Conservation (phyloP, 1,284 basidiomycete genomes). For the Cutaneotrichosporon cutaneum region DNA sequence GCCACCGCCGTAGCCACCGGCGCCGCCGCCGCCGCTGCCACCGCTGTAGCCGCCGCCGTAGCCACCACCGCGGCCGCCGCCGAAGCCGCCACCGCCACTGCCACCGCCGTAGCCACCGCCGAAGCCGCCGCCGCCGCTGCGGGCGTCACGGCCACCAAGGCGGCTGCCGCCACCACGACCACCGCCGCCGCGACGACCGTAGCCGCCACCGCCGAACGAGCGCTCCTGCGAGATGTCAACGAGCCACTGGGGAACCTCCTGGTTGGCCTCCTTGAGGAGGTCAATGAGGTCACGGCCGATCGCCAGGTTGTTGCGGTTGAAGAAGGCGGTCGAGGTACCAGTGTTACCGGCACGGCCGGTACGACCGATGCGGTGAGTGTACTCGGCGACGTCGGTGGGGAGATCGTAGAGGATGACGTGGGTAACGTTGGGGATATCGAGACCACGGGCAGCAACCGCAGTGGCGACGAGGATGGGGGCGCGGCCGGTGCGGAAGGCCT, state of each 20-base stretch:
- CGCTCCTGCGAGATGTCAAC: conserved; percentile 81
- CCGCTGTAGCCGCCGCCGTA: conserved; percentile 62
- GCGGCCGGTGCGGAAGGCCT: conserved; percentile 91
- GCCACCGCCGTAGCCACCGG: conserved; percentile 59
- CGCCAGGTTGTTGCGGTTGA: conserved; percentile 87
- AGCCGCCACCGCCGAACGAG: conserved; percentile 64
- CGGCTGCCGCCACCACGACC: conserved; percentile 62
- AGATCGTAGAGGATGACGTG: conserved; percentile 95
- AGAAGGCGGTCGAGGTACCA: conserved; percentile 92
- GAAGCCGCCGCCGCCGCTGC: conserved; percentile 57
- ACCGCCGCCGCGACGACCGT: conserved; percentile 57
- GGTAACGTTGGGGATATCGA: conserved; percentile 99
- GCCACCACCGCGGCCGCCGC: conserved; percentile 35
- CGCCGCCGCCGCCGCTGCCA: conserved; percentile 58
- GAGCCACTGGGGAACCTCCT: conserved; percentile 91
- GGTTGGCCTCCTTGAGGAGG: conserved; percentile 92
- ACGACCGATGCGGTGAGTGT: conserved; percentile 97
- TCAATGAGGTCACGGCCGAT: conserved; percentile 90
- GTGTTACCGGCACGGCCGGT: conserved; percentile 99
- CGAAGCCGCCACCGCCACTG: conserved; percentile 53
- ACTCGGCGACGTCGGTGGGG: conserved; percentile 98
- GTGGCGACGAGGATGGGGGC: conserved; percentile 98
- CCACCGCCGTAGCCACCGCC: conserved; percentile 45
- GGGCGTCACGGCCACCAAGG: conserved; percentile 59
- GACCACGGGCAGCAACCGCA: conserved; percentile 96